Evolutionary conservation across 495 filamentous ascomycete species (phyloP).

Genomic region (Apiosordaria backusii): DNA sequence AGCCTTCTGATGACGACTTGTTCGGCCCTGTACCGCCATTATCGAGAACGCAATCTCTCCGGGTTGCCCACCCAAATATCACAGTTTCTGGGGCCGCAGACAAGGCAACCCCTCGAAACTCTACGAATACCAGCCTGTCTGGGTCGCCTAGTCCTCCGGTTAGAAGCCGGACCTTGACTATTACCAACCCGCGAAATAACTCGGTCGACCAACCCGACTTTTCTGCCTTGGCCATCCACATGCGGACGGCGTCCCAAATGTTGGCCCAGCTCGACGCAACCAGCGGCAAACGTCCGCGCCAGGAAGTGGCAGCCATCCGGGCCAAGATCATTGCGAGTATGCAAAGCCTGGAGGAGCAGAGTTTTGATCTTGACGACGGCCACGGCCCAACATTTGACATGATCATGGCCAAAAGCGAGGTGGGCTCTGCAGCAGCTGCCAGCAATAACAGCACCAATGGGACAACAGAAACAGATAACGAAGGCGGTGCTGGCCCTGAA

Average conservation of each 20-base stretch:
- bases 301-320: constrained; percentile 71
- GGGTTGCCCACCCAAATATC: constrained; percentile 54
- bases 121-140: constrained; percentile 46
- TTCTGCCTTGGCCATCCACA: constrained; percentile 71
- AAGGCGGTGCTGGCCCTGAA: constrained; percentile 27
- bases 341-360: constrained; percentile 78
- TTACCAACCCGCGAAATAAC: constrained; percentile 41
- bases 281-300: constrained; percentile 63
- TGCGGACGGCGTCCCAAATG: constrained; percentile 77
- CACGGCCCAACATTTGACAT: constrained; percentile 65
- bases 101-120: constrained; percentile 56
- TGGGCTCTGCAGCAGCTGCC: constrained; percentile 38
- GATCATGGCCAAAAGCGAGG: constrained; percentile 60
- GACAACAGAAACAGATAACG: constrained; percentile 40
- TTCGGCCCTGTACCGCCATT: constrained; percentile 17
- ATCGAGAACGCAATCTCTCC: constrained; percentile 36
- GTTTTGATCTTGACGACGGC: constrained; percentile 60
- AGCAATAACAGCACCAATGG: constrained; percentile 31
- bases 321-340: constrained; percentile 78
- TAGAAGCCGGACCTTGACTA: constrained; percentile 45
- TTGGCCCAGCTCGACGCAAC: constrained; percentile 71
- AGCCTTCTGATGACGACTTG: constrained; percentile 45
- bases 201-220: constrained; percentile 62
- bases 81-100: constrained; percentile 48
- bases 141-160: constrained; percentile 57